Conservation (phyloP, 75 land plant genomes). For the Cryptomeria japonica region DNA sequence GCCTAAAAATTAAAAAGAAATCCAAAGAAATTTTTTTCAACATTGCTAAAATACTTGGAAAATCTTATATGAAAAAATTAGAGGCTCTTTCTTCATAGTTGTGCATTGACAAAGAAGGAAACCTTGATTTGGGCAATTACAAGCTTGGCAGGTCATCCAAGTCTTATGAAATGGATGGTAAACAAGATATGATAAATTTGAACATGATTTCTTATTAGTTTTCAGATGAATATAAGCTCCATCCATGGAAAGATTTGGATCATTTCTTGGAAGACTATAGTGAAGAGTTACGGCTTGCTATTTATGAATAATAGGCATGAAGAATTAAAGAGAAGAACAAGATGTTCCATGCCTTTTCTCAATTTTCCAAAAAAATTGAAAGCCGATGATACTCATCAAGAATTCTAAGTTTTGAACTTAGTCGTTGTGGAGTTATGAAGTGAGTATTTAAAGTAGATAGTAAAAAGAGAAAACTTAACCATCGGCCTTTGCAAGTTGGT, state of each 20-base stretch:
- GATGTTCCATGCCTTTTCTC: constrained; percentile 85
- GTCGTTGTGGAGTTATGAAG: no score
- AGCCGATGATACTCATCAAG: no score
- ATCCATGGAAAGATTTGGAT: constrained; percentile 74
- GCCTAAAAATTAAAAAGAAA: constrained; percentile 39
- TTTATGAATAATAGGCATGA: constrained; percentile 78
- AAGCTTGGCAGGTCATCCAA: neutral
- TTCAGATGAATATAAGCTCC: constrained; percentile 21
- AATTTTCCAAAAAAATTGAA: no score
- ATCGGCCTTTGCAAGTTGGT: no score
- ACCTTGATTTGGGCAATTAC: neutral
- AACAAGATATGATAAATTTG: constrained; percentile 2
- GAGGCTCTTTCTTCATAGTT: constrained; percentile 3
- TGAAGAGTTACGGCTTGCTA: constrained; percentile 73
- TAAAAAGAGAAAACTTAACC: no score
- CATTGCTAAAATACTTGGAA: constrained; percentile 29
- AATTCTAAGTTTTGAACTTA: no score
- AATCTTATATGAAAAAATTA: constrained; percentile 3
- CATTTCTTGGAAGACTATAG: constrained; percentile 68
- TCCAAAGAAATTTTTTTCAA: constrained; percentile 38
- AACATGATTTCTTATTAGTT: constrained; percentile 5
- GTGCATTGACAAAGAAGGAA: neutral
- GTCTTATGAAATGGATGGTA: neutral
- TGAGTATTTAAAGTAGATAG: no score
- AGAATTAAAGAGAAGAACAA: constrained; percentile 89